Conservation (phyloP, 352 stramenopile genomes). For the Phytophthora brassicae region DNA sequence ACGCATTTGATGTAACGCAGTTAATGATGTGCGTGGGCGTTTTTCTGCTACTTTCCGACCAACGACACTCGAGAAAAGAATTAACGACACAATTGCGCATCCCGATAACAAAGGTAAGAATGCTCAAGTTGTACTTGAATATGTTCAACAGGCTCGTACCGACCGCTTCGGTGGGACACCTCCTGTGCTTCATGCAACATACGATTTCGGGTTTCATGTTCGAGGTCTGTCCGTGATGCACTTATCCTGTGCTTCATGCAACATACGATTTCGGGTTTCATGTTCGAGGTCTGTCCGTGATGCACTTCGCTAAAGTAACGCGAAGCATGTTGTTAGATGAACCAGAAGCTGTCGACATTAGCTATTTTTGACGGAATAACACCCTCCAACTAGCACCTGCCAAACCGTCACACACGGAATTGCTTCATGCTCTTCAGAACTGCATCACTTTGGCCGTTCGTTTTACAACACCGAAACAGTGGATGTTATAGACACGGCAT, state of each 20-base stretch:
- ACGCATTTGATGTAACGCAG: neutral
- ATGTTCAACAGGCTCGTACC: slow-evolving; percentile 9
- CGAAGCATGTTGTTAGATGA: slow-evolving; percentile 1
- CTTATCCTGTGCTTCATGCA: too few relatives aligned
- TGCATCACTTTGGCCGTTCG: neutral
- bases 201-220: neutral
- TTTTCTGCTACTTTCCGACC: neutral
- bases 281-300: neutral
- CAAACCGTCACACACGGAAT: neutral
- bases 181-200: neutral
- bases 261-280: neutral
- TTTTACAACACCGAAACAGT: neutral
- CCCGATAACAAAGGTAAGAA: slow-evolving; percentile 14
- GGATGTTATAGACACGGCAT: neutral
- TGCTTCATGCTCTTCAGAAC: neutral
- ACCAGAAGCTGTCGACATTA: neutral
- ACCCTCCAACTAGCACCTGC: neutral
- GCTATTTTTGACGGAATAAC: neutral
- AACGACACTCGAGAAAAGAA: neutral
- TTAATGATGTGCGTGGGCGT: neutral
- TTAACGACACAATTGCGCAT: neutral
- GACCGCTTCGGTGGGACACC: neutral
- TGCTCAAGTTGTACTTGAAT: slow-evolving; percentile 26
- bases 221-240: neutral
- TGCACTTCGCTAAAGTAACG: neutral